Evolutionary conservation across 2,329 filamentous ascomycete genomes (phyloP), one percentile per base, ranked within the genome.

Genomic region (Cercospora brassicicola): DNA sequence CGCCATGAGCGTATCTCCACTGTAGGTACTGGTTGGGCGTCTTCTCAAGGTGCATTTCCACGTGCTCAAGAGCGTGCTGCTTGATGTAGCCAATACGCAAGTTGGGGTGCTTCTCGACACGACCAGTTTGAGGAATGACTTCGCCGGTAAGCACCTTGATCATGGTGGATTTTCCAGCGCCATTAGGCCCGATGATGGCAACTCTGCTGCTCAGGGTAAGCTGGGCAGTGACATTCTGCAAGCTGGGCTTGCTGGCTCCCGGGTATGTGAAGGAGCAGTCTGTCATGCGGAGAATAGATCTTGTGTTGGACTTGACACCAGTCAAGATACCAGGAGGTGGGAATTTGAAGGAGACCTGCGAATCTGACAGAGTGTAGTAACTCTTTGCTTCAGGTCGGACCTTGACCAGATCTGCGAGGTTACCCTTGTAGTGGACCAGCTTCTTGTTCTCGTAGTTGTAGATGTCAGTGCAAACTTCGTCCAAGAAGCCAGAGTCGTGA

Each of bases 371-470:
- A 6, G 94, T 98, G 84, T 99, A 99, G 85, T 99, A 99, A 79
- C 91, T 94, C 87, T 96, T 97, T 69, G 91, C 95, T 82, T 98
- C 95, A 11, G 95, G 95, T 78, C 92, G 93, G 73, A 92, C 84
- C 81, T 91, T 87, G 79, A 99, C 95, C 78, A 99, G 97, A 57
- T 85, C 89, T 20, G 88, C 88, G 67, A 95, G 84, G 81, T 95
- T 94, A 72, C 92, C 92, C 83, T 90, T 91, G 87, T 92, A 94
- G 81, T 88, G 90, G 23, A 89, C 89, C 31, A 99, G 87, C 85
- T 98, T 99, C 89, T 99, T 99, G 81, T 90, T 88, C 81, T 99
- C 95, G 82, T 99, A 99, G 84, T 99, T 95, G 84, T 97, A 97
- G 78, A 99, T 97, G 79, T 99, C 95, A 6, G 95, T 99, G 78